Percentiles rank a stretch among this genome's conserved stretches.
Evolutionary conservation across 2,329 filamentous ascomycete genomes (phyloP).

Genomic region (Pezizomycotina sp.): DNA sequence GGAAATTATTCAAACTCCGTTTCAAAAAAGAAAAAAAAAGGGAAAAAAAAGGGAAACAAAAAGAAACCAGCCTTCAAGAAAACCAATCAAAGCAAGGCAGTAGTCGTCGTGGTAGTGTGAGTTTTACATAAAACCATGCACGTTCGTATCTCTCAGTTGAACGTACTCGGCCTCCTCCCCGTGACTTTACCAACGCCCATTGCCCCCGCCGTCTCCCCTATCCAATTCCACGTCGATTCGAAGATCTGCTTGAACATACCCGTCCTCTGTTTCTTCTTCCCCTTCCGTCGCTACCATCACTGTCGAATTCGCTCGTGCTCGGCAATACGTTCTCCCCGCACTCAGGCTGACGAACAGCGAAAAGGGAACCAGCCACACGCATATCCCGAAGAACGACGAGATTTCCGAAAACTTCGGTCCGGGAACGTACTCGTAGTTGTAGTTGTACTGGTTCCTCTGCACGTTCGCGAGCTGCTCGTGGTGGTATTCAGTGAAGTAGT

Average conservation of each 20-base stretch:
- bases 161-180: conserved; percentile 18
- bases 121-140: no score
- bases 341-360: conserved; percentile 86
- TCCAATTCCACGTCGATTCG: conserved; percentile 39
- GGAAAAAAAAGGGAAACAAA: no score
- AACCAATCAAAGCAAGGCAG: no score
- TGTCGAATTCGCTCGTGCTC: conserved; percentile 64
- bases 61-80: no score
- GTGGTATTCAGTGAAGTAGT: conserved; percentile 55
- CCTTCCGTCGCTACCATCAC: conserved; percentile 25
- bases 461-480: conserved; percentile 39
- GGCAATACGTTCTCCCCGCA: conserved; percentile 91
- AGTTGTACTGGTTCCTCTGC: conserved; percentile 20
- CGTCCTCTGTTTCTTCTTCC: conserved; percentile 37
- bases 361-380: conserved; percentile 93
- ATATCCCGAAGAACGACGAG: conserved; percentile 86
- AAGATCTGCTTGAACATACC: conserved; percentile 52
- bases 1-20: no score
- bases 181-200: conserved; percentile 17
- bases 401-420: conserved; percentile 83
- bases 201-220: conserved; percentile 31
- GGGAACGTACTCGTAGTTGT: conserved; percentile 31
- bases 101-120: no score
- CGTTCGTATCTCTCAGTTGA: no score
- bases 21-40: no score